phyloP scores from a whole-genome alignment of 805 yeast species.

The Candida taoyuanica region DNA sequence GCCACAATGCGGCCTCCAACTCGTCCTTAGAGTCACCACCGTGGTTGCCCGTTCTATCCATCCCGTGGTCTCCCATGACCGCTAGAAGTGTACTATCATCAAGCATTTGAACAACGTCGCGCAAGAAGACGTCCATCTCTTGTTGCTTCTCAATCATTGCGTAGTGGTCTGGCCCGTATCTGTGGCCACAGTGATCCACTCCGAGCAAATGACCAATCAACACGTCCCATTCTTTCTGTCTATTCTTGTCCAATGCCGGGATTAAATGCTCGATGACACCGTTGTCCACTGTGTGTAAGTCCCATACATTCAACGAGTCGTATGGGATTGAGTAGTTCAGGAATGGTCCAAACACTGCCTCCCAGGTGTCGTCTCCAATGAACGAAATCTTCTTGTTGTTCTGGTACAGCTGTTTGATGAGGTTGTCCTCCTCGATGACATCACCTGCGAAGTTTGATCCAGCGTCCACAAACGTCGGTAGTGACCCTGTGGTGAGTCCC shows the following conservation, averaged over 20 bases:
- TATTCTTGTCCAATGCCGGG: slow-evolving; percentile 41
- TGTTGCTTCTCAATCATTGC: slow-evolving; percentile 77
- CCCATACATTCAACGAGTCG: slow-evolving; percentile 89
- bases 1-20: slow-evolving; percentile 74
- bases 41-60: slow-evolving; percentile 93
- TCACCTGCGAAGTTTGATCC: slow-evolving; percentile 93
- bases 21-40: slow-evolving; percentile 95
- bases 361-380: slow-evolving; percentile 98
- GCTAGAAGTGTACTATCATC: slow-evolving; percentile 63
- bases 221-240: slow-evolving; percentile 64
- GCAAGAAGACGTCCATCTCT: slow-evolving; percentile 77
- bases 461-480: slow-evolving; percentile 92
- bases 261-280: slow-evolving; percentile 88
- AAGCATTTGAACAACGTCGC: slow-evolving; percentile 42
- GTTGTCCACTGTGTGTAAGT: slow-evolving; percentile 86
- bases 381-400: slow-evolving; percentile 52
- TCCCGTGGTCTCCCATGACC: slow-evolving; percentile 91
- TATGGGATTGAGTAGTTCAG: slow-evolving; percentile 77
- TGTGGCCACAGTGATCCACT: slow-evolving; percentile 95
- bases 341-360: slow-evolving; percentile 74
- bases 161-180: slow-evolving; percentile 81
- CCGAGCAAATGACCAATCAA: slow-evolving; percentile 87
- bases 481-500: slow-evolving; percentile 93
- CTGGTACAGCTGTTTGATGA: slow-evolving; percentile 64
- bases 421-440: slow-evolving; percentile 79